A percentile compares a stretch with the other conserved stretches of the same genome.
phyloP scores from a whole-genome alignment of 768 basidiomycete species.

The Tubosaeta brunneosetosa region DNA sequence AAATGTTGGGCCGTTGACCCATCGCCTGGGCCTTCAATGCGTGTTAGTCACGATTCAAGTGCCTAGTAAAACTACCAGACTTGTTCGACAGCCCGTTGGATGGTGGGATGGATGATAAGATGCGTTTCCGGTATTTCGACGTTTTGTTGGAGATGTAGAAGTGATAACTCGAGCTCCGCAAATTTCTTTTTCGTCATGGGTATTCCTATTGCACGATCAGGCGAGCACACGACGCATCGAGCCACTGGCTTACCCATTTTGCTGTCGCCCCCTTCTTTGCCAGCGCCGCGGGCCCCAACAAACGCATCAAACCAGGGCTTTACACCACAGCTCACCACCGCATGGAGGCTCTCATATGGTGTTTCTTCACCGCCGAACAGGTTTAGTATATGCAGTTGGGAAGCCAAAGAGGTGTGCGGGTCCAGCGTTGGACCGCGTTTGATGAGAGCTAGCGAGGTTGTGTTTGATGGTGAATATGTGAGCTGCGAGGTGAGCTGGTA shows the following conservation, averaged over 20 bases:
- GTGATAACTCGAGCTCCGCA: slow-evolving; percentile 90
- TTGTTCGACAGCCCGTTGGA: slow-evolving; percentile 83
- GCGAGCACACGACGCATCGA: not conserved
- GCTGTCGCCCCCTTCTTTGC: slow-evolving; percentile 71
- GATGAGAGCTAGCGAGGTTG: slow-evolving; percentile 90
- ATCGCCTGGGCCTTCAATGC: slow-evolving; percentile 39
- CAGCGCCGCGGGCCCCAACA: slow-evolving; percentile 74
- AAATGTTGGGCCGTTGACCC: slow-evolving; percentile 66
- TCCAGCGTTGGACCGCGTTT: slow-evolving; percentile 86
- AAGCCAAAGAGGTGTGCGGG: slow-evolving; percentile 68
- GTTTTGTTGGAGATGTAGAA: slow-evolving; percentile 95
- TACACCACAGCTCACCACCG: slow-evolving; percentile 90
- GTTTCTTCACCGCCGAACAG: slow-evolving; percentile 85
- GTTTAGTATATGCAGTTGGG: slow-evolving; percentile 89
- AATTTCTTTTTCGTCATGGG: slow-evolving; percentile 99
- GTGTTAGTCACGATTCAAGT: slow-evolving; percentile 29
- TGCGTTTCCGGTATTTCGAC: slow-evolving; percentile 98
- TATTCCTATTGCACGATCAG: slow-evolving; percentile 49
- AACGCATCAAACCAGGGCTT: slow-evolving; percentile 99
- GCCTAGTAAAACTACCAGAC: slow-evolving; percentile 20
- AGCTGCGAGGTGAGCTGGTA: slow-evolving; percentile 72
- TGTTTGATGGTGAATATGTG: slow-evolving; percentile 72
- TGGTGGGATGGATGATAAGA: slow-evolving; percentile 84
- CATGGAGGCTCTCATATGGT: slow-evolving; percentile 94
- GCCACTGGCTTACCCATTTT: slow-evolving; percentile 63